Percentiles rank a stretch among this genome's conserved stretches.
Conservation (phyloP, 176 grass and related monocot species). For the Elymus sibiricus region DNA sequence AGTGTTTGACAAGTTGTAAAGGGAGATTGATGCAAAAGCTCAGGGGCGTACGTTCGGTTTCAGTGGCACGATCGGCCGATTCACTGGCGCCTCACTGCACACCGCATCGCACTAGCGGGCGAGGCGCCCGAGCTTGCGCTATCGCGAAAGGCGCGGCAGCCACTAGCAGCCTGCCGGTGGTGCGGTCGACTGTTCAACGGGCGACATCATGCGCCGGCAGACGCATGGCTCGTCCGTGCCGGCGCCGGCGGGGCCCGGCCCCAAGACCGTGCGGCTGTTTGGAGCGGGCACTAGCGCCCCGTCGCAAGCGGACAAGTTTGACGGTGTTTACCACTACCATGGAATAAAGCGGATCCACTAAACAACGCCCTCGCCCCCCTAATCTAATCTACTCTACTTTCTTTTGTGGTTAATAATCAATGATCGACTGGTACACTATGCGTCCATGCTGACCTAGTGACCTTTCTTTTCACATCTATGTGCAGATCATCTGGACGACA, state of each 20-base stretch:
- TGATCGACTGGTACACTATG: background rate
- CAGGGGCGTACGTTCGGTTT: no score
- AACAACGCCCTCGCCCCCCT: background rate
- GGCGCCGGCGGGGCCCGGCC: slow-evolving; percentile 14
- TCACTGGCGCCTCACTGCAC: background rate
- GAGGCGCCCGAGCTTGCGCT: no score
- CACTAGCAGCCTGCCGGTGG: no score
- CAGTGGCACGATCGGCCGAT: no score
- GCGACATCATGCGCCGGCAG: background rate
- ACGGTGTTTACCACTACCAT: background rate
- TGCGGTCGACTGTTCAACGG: background rate
- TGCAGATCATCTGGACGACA: background rate
- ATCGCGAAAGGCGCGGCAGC: background rate
- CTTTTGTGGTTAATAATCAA: no score
- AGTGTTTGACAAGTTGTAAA: background rate
- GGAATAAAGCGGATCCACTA: background rate
- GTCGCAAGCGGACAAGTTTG: background rate
- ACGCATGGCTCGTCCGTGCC: background rate
- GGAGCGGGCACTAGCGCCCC: background rate
- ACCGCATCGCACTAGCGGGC: background rate
- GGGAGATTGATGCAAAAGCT: background rate
- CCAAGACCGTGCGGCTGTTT: background rate
- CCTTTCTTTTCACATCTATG: background rate
- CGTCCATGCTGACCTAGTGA: background rate
- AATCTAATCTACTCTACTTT: background rate